Percentiles rank a stretch among this genome's conserved stretches.
Conservation (phyloP, 2,329 filamentous ascomycete species). For the Rhexocercosporidium sp. region DNA sequence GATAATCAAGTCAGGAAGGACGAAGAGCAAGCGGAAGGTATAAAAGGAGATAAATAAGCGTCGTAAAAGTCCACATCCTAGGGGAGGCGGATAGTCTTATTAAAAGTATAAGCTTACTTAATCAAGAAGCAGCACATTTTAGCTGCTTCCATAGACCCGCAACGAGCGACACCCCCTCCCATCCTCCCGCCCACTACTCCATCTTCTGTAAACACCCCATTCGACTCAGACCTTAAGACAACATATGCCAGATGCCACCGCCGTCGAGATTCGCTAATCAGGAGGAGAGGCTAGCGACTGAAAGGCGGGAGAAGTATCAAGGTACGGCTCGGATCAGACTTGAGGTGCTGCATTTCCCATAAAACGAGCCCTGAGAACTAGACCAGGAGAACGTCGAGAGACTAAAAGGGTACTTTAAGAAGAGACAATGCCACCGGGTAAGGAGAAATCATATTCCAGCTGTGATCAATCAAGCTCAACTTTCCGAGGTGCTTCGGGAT, state of each 20-base stretch:
- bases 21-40: not conserved
- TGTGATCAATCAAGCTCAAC: slow-evolving; percentile 2
- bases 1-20: not conserved
- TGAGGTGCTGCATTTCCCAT: not conserved
- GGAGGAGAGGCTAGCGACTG: not conserved
- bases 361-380: not conserved
- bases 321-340: slow-evolving; percentile 3
- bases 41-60: not conserved
- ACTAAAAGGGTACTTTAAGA: slow-evolving; percentile 4
- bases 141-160: not conserved
- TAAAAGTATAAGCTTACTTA: too few relatives aligned
- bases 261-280: not conserved
- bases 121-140: not conserved
- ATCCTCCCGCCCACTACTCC: not conserved
- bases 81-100: not conserved
- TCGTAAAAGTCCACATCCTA: not conserved
- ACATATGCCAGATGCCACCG: not conserved
- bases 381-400: not conserved
- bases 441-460: slow-evolving; percentile 9
- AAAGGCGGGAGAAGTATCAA: slow-evolving; percentile 2
- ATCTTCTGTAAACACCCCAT: not conserved
- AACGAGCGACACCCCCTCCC: not conserved
- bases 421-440: not conserved
- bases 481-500: slow-evolving; percentile 6
- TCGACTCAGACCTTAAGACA: not conserved